Evolutionary conservation across 2,329 filamentous ascomycete genomes (phyloP).

Genomic region (Hymenoscyphus salicellus): DNA sequence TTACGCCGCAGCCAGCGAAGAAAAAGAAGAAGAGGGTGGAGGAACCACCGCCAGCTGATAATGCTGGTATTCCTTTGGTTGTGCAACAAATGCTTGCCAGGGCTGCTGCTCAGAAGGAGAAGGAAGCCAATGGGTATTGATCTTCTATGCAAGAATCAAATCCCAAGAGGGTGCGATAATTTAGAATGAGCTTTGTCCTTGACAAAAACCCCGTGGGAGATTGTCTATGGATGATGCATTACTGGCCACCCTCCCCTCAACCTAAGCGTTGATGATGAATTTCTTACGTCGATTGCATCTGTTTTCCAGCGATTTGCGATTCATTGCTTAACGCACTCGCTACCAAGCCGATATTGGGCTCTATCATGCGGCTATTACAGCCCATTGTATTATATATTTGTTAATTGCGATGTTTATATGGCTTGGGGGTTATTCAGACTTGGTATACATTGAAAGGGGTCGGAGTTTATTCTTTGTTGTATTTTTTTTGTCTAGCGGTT

Average conservation of each 20-base stretch:
- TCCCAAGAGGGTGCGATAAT: not conserved
- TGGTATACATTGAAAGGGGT: not conserved
- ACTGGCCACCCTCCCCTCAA: not conserved
- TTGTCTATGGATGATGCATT: not conserved
- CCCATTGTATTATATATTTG: constrained; percentile 1
- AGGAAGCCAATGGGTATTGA: not conserved
- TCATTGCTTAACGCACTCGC: not conserved
- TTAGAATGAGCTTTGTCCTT: not conserved
- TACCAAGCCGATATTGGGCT: not conserved
- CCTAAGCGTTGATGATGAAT: not conserved
- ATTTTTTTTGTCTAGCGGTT: not conserved
- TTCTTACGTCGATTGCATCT: not conserved
- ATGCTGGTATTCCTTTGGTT: not conserved
- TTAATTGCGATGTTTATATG: not conserved
- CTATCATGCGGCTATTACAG: not conserved
- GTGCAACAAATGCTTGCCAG: not conserved
- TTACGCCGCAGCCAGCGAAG: not conserved
- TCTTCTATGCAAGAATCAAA: not conserved
- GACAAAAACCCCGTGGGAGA: not conserved
- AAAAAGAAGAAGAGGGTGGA: not conserved
- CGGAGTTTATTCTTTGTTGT: not conserved
- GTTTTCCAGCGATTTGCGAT: not conserved
- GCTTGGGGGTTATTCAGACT: not conserved
- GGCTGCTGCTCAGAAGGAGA: not conserved
- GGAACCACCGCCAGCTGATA: not conserved